A percentile compares a stretch with the other conserved stretches of the same genome.
phyloP scores from a whole-genome alignment of 2,329 filamentous ascomycete genomes.

The Stromatinia cepivora region DNA sequence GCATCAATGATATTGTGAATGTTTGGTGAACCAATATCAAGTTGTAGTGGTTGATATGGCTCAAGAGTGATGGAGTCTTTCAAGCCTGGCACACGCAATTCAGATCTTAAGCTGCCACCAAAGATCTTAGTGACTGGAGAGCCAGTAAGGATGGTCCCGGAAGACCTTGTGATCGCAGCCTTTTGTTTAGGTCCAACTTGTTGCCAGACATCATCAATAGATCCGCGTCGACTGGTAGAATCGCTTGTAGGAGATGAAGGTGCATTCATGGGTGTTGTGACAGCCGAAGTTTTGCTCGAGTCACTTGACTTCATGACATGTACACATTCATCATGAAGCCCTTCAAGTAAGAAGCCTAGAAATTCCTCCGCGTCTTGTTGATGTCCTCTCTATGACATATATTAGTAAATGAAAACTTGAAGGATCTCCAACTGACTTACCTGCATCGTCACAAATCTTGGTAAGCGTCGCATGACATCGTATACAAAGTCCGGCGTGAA shows the following conservation, averaged over 20 bases:
- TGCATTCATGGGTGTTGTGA: constrained; percentile 45
- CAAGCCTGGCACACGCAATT: constrained; percentile 80
- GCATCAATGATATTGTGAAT: constrained; percentile 92
- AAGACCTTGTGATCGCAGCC: constrained; percentile 79
- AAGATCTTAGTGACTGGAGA: constrained; percentile 95
- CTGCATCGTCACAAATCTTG: constrained; percentile 89
- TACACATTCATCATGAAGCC: constrained; percentile 88
- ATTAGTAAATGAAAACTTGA: constrained; percentile 26
- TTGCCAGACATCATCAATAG: constrained; percentile 72
- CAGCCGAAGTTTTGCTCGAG: constrained; percentile 44
- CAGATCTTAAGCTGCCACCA: constrained; percentile 85
- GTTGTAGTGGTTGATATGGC: constrained; percentile 89
- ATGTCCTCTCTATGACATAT: constrained; percentile 69
- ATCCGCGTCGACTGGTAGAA: constrained; percentile 37
- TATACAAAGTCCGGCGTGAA: constrained; percentile 96
- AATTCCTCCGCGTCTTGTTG: constrained; percentile 99
- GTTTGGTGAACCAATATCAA: constrained; percentile 86
- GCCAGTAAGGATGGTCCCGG: constrained; percentile 70
- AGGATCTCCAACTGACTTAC: constrained; percentile 51
- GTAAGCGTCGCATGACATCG: constrained; percentile 81
- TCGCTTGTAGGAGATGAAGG: constrained; percentile 49
- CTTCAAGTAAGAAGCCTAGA: constrained; percentile 86
- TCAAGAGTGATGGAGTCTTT: constrained; percentile 92
- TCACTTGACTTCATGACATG: constrained; percentile 60
- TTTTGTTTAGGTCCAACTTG: constrained; percentile 94